Conservation (phyloP, 2,329 filamentous ascomycete genomes). For the Dothideomycetes sp. region DNA sequence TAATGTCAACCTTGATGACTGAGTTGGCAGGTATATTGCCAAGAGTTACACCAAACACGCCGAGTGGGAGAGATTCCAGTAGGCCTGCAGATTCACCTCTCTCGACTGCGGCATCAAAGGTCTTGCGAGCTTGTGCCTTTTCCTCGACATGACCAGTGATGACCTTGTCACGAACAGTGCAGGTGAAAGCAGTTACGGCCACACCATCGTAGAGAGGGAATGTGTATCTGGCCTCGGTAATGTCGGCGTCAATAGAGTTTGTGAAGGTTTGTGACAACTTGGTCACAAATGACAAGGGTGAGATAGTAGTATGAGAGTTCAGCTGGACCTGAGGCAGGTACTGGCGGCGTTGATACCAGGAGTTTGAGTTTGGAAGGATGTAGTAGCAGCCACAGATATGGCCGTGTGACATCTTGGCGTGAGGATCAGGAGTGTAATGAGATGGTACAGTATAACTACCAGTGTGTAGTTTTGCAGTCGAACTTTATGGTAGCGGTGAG, state of each 20-base stretch:
- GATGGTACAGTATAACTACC: not conserved
- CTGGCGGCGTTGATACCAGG: slow-evolving; percentile 13
- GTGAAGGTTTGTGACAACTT: slow-evolving; percentile 50
- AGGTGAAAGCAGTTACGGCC: slow-evolving; percentile 58
- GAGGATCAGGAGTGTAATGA: not conserved
- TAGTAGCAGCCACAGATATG: slow-evolving; percentile 27
- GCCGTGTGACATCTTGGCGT: slow-evolving; percentile 3
- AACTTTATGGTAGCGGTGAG: slow-evolving; percentile 59
- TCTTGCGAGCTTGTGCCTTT: slow-evolving; percentile 50
- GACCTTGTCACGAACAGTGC: slow-evolving; percentile 50
- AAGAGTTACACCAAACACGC: slow-evolving; percentile 59
- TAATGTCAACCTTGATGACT: slow-evolving; percentile 51
- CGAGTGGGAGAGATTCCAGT: slow-evolving; percentile 53
- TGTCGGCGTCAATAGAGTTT: slow-evolving; percentile 43
- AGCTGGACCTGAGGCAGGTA: slow-evolving; percentile 53
- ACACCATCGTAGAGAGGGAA: slow-evolving; percentile 68
- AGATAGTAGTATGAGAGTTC: slow-evolving; percentile 51
- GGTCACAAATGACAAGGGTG: slow-evolving; percentile 46
- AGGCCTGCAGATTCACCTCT: slow-evolving; percentile 55
- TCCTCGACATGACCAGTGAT: slow-evolving; percentile 60
- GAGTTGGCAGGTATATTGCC: slow-evolving; percentile 56
- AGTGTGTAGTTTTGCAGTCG: not conserved
- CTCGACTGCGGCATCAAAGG: slow-evolving; percentile 50
- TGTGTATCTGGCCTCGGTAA: slow-evolving; percentile 52
- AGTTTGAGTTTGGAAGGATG: slow-evolving; percentile 2